Evolutionary conservation across 23 red algal genomes (phyloP).

Genomic region (Gracilariopsis chorda): DNA sequence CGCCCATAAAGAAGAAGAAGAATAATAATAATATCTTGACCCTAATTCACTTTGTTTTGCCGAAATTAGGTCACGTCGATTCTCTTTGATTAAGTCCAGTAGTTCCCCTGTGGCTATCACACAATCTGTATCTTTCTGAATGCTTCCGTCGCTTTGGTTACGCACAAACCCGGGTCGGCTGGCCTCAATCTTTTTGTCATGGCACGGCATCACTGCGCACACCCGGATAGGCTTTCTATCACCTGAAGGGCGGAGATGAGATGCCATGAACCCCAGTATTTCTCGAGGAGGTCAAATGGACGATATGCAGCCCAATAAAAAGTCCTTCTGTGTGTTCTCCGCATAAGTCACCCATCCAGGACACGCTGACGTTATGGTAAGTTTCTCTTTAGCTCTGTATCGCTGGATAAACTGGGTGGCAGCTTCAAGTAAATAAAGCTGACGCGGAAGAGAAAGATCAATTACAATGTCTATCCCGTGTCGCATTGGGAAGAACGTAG

Average conservation of each 20-base stretch:
- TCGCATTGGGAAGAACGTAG: conserved; percentile 23
- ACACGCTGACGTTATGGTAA: conserved; percentile 69
- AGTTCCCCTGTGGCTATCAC: conserved; percentile 81
- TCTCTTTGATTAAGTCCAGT: conserved; percentile 33
- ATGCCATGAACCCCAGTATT: conserved; percentile 19
- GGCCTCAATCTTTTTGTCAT: conserved; percentile 91
- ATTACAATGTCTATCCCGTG: conserved; percentile 32
- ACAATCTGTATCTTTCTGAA: conserved; percentile 24
- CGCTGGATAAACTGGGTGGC: conserved; percentile 50
- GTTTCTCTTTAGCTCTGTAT: not conserved
- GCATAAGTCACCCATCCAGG: conserved; percentile 83
- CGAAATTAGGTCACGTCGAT: conserved; percentile 7
- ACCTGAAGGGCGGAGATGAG: not conserved
- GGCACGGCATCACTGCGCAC: conserved; percentile 66
- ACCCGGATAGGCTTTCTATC: conserved; percentile 27
- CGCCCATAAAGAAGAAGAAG: no score
- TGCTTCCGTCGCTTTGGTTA: not conserved
- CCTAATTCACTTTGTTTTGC: not conserved
- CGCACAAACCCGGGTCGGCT: conserved; percentile 37
- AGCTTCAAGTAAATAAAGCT: conserved; percentile 45
- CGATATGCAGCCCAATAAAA: conserved; percentile 34
- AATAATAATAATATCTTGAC: no score
- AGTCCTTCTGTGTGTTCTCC: conserved; percentile 77
- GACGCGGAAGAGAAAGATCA: conserved; percentile 57
- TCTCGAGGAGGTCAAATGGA: conserved; percentile 60